phyloP scores from a whole-genome alignment of 768 basidiomycete species.

The Boletales sp. region DNA sequence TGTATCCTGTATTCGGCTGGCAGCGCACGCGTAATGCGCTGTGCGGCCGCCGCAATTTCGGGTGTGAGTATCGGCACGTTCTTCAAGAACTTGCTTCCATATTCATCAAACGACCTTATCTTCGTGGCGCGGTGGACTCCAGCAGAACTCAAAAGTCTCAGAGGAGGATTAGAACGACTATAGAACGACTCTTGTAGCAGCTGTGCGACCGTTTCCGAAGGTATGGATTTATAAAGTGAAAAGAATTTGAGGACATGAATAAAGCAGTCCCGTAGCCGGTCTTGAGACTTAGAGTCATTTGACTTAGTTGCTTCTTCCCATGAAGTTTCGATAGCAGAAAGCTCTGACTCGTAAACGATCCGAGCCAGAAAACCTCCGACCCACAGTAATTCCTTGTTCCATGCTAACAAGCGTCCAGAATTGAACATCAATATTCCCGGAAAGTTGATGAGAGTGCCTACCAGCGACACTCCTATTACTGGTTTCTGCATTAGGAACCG shows the following conservation, averaged over 20 bases:
- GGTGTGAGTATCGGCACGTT: slow-evolving; percentile 52
- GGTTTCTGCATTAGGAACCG: not conserved
- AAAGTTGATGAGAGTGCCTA: slow-evolving; percentile 21
- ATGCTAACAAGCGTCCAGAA: slow-evolving; percentile 42
- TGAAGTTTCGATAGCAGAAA: slow-evolving; percentile 45
- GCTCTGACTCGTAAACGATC: slow-evolving; percentile 78
- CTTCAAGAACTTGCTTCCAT: slow-evolving; percentile 69
- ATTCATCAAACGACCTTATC: slow-evolving; percentile 67
- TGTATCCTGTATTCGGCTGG: not conserved
- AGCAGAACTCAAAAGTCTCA: slow-evolving; percentile 73
- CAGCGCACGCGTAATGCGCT: slow-evolving; percentile 42
- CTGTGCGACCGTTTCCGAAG: slow-evolving; percentile 68
- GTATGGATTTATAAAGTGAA: slow-evolving; percentile 43
- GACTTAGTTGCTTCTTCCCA: not conserved
- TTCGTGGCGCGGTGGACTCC: slow-evolving; percentile 64
- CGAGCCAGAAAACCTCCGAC: slow-evolving; percentile 81
- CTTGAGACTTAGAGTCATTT: not conserved
- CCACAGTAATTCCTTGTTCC: slow-evolving; percentile 87
- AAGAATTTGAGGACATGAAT: slow-evolving; percentile 10
- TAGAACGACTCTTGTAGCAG: slow-evolving; percentile 80
- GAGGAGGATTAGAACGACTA: slow-evolving; percentile 45
- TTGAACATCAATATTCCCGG: not conserved
- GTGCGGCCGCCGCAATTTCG: slow-evolving; percentile 43
- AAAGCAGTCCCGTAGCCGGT: not conserved
- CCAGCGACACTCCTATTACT: slow-evolving; percentile 45